Evolutionary conservation across 2,329 filamentous ascomycete genomes (phyloP).

Genomic region (Phyllosticta citribraziliensis): DNA sequence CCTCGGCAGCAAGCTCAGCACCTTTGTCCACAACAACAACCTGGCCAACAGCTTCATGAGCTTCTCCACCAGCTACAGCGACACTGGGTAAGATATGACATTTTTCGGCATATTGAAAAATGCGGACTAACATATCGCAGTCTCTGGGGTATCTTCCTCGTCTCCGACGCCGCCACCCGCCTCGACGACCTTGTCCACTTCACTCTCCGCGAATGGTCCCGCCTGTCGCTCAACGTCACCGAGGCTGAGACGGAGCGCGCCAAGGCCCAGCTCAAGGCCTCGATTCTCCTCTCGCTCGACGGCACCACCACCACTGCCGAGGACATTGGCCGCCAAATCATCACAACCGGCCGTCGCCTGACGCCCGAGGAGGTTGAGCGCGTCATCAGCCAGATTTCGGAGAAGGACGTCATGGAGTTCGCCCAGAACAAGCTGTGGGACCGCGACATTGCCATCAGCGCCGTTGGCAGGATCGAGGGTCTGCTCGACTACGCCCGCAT

Average conservation of each 20-base stretch:
- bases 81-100: slow-evolving; percentile 68
- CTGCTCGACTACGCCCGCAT: slow-evolving; percentile 66
- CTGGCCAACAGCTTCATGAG: slow-evolving; percentile 99
- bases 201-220: slow-evolving; percentile 95
- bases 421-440: slow-evolving; percentile 95
- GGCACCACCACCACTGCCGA: slow-evolving; percentile 95
- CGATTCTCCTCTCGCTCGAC: slow-evolving; percentile 91
- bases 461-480: slow-evolving; percentile 87
- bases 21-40: slow-evolving; percentile 85
- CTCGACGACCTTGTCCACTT: slow-evolving; percentile 98
- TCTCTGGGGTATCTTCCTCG: slow-evolving; percentile 99
- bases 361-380: slow-evolving; percentile 90
- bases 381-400: slow-evolving; percentile 76
- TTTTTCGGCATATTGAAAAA: too few relatives aligned
- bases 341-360: slow-evolving; percentile 91
- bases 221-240: slow-evolving; percentile 78
- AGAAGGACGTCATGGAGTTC: slow-evolving; percentile 96
- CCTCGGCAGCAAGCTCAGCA: slow-evolving; percentile 96
- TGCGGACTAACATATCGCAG: slow-evolving; percentile 37
- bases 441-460: slow-evolving; percentile 87
- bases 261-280: slow-evolving; percentile 98
- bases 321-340: slow-evolving; percentile 96
- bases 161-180: slow-evolving; percentile 76
- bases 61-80: slow-evolving; percentile 98
- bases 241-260: slow-evolving; percentile 92